Evolutionary conservation across 2,329 filamentous ascomycete species (phyloP), one percentile per base, ranked within the genome.

Genomic region (Paecilomyces niveus): DNA sequence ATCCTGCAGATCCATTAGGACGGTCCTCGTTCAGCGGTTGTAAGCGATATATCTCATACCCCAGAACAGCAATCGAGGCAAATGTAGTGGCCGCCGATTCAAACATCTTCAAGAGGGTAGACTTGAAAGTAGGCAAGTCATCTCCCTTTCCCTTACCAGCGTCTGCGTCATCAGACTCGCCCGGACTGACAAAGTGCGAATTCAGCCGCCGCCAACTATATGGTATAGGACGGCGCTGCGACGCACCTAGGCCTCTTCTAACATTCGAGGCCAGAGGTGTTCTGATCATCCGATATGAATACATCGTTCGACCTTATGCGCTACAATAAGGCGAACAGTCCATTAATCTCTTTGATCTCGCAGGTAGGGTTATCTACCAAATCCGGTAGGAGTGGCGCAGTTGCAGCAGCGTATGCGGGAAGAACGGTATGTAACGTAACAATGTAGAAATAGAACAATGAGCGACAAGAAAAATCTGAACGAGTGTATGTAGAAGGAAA

Each of bases 51-150:
- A 87, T 87, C 31, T 83, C 85, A 18, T 82, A 77, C 65, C 86
- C 89, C 32, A 93, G 77, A 15, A 93, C 84, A 10, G 87, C 65
- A 58, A 93, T 88, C 22, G 88, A 90, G 26, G 89, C 88, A 60
- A 90, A 82, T 0, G 89, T 91, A 0, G 89, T 92, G 8, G 85
- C 86, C 2, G 89, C 89, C 5, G 87, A 80, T 72, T 93, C 89
- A 57, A 85, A 74, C 85, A 91, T 89, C 69, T 88, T 90, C 45
- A 78, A 74, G 7, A 74, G 61, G 1, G 77, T 79, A 11, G 73
- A 70, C 61, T 68, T 76, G 31, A 74, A 56, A 45, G 58, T 71
- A 21, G 68, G 67, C 18, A 72, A 62, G 53, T 72, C 65, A 26
- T 59, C 61, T 33, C 58, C 60, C 45, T 61, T 57, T 18, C 59